phyloP scores from a whole-genome alignment of 1,284 basidiomycete genomes.

The Sporisorium exsertum region DNA sequence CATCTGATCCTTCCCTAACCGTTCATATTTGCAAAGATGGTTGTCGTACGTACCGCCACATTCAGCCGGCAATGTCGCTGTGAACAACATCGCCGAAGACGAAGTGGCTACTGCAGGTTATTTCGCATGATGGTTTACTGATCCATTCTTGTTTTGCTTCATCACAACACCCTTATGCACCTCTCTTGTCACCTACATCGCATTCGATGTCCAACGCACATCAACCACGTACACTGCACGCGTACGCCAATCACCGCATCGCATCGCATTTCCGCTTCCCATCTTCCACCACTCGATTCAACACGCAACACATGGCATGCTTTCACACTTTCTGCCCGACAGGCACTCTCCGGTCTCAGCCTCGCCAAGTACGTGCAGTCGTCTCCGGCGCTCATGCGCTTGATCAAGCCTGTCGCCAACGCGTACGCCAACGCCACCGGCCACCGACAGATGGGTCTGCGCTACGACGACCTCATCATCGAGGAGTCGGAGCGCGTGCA shows the following conservation, averaged over 20 bases:
- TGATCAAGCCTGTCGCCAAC: conserved; percentile 82
- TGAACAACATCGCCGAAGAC: not conserved
- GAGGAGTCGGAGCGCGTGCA: conserved; percentile 89
- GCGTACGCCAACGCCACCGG: conserved; percentile 86
- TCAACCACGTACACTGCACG: not conserved
- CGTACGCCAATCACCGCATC: not conserved
- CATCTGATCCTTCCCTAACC: conserved; percentile 7
- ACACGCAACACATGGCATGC: not conserved
- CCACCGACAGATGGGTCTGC: conserved; percentile 89
- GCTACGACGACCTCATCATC: conserved; percentile 92
- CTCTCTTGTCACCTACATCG: not conserved
- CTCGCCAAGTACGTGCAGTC: conserved; percentile 82
- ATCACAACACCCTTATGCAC: not conserved
- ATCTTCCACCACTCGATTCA: not conserved
- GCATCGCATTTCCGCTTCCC: not conserved
- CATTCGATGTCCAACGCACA: not conserved
- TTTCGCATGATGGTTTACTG: conserved; percentile 4
- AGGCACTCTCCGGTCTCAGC: conserved; percentile 71
- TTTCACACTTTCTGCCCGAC: not conserved
- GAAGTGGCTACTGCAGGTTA: no score
- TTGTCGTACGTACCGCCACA: conserved; percentile 35
- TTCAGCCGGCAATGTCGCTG: not conserved
- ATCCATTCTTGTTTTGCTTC: not conserved
- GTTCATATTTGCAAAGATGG: conserved; percentile 27
- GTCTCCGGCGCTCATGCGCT: conserved; percentile 77